Percentiles rank a stretch among this genome's conserved stretches.
Evolutionary conservation across 306 rosid genomes (phyloP).

Genomic region (Styphnolobium japonicum): DNA sequence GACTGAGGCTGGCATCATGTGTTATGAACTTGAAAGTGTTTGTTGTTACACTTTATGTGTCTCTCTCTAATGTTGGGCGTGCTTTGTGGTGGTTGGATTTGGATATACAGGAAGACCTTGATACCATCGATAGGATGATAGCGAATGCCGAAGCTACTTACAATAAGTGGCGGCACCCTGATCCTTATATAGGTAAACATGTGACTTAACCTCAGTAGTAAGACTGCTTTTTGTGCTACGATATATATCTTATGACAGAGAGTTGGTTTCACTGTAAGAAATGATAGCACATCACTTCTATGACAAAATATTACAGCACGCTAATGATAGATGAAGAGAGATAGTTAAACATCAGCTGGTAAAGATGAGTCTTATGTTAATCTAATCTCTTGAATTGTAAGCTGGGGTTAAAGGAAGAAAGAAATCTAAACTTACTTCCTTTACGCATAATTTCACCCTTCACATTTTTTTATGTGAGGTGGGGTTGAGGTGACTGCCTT

Average conservation of each 20-base stretch:
- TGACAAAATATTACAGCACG: neutral
- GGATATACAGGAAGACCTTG: slow-evolving; percentile 66
- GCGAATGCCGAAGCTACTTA: slow-evolving; percentile 66
- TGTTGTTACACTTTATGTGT: neutral
- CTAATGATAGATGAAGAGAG: neutral
- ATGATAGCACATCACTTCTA: neutral
- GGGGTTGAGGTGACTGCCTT: neutral
- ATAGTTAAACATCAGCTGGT: neutral
- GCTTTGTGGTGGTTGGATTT: slow-evolving; percentile 14
- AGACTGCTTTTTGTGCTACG: neutral
- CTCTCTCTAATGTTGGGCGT: neutral
- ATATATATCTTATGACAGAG: neutral
- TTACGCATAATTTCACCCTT: neutral
- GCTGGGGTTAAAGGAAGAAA: neutral
- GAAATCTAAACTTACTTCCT: neutral
- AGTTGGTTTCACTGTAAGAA: no score
- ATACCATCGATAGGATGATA: slow-evolving; percentile 79
- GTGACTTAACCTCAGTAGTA: neutral
- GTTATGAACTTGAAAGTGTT: neutral
- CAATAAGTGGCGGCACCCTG: slow-evolving; percentile 96
- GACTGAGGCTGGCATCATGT: neutral
- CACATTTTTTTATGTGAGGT: neutral
- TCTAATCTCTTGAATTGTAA: neutral
- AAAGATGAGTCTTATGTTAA: neutral
- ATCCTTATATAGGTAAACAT: slow-evolving; percentile 83